These are phyloP conservation scores for Benincasa hispida DNA, from an alignment of 306 rosid species.

Conservation along the genomic window DNA sequence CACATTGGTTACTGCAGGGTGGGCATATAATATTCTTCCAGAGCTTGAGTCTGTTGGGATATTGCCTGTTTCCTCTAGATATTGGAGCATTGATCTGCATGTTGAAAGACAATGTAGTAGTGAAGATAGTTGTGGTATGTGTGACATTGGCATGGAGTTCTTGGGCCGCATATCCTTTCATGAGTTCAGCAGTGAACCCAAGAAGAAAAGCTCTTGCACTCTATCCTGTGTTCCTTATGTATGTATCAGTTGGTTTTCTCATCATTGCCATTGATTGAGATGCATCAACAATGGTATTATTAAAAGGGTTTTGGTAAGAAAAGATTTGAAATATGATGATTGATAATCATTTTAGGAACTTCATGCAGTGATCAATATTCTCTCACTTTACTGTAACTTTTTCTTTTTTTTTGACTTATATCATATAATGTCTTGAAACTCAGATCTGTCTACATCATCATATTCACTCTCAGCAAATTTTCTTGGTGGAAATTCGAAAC, in stretches of 20 bases:
- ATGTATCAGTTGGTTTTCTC: conserved; percentile 97
- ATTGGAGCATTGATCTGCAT: conserved; percentile 84
- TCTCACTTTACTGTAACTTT: background rate
- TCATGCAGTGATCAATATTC: conserved; percentile 22
- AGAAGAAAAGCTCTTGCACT: conserved; percentile 98
- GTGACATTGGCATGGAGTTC: conserved; percentile 97
- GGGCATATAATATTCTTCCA: conserved; percentile 98
- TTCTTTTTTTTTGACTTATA: background rate
- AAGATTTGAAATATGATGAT: conserved; percentile 8
- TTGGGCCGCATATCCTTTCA: conserved; percentile 98
- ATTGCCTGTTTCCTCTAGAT: conserved; percentile 90
- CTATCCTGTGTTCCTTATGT: conserved; percentile 94
- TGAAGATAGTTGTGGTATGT: conserved; percentile 71
- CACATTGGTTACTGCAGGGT: conserved; percentile 42
- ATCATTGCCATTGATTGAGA: conserved; percentile 87
- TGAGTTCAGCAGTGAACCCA: conserved; percentile 97
- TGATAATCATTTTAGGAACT: conserved; percentile 36
- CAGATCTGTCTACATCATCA: background rate
- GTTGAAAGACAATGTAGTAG: conserved; percentile 72
- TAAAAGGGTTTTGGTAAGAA: conserved; percentile 13
- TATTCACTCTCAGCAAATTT: background rate
- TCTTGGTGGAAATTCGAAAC: background rate
- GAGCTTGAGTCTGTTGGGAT: conserved; percentile 90
- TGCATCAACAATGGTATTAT: conserved; percentile 11
- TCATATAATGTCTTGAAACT: background rate